These are phyloP conservation scores for Puccinia hordei DNA, from an alignment of 1,284 basidiomycete genomes.

Conservation along the genomic window DNA sequence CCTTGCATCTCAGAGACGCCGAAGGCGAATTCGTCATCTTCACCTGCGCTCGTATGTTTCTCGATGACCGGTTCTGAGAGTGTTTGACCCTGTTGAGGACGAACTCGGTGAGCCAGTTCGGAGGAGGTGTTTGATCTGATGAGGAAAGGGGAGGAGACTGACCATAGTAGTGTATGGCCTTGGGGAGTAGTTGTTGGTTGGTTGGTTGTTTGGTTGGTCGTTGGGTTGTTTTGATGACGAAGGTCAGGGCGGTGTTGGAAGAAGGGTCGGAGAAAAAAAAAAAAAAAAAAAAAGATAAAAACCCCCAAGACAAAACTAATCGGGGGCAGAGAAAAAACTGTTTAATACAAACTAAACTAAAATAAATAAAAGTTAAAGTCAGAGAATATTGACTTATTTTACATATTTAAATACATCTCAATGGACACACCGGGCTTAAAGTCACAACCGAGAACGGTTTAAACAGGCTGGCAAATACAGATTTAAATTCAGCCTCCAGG, in stretches of 20 bases:
- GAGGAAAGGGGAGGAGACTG: background rate
- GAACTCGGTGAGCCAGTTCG: background rate
- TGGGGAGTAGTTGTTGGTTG: no score
- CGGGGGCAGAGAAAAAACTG: background rate
- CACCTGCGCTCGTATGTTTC: slow-evolving; percentile 79
- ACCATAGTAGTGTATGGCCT: background rate
- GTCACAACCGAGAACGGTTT: no score
- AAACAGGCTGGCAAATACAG: no score
- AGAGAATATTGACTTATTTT: no score
- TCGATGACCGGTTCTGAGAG: slow-evolving; percentile 70
- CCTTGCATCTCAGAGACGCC: slow-evolving; percentile 97
- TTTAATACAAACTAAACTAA: no score
- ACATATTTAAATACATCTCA: background rate
- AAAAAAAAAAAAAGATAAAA: background rate
- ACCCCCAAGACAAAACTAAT: background rate
- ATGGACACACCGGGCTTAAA: background rate
- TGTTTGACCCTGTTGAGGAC: slow-evolving; percentile 59
- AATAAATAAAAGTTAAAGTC: no score
- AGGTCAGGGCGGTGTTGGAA: no score
- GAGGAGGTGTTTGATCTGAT: background rate
- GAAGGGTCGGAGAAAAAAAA: background rate
- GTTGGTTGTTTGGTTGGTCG: no score
- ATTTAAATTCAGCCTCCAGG: no score
- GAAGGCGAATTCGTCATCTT: slow-evolving; percentile 76
- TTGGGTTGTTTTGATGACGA: no score